Conservation (phyloP, 208 protist genomes). For the Trypanosoma platydactyli region DNA sequence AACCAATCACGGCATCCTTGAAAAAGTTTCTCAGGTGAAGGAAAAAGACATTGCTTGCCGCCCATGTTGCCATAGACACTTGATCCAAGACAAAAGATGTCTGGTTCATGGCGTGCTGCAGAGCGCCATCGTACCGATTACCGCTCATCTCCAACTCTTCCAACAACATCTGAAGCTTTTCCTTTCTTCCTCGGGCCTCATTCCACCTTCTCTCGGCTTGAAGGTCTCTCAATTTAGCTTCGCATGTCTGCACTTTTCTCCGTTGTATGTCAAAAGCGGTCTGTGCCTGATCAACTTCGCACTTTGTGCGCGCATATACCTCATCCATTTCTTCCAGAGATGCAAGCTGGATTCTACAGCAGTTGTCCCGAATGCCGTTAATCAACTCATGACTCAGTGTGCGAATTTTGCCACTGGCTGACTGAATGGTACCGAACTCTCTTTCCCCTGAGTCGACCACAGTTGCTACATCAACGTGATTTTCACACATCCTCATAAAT, state of each 20-base stretch:
- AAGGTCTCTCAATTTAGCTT: slow-evolving; percentile 21
- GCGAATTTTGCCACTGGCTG: slow-evolving; percentile 1
- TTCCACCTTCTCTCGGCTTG: slow-evolving; percentile 11
- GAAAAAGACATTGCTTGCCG: slow-evolving; percentile 70
- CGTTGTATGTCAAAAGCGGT: slow-evolving; percentile 57
- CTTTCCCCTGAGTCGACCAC: not conserved
- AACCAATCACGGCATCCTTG: slow-evolving; percentile 25
- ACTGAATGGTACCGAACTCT: slow-evolving; percentile 13
- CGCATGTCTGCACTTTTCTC: slow-evolving; percentile 44
- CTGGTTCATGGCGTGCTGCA: slow-evolving; percentile 40
- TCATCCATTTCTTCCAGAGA: slow-evolving; percentile 43
- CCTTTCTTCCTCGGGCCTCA: slow-evolving; percentile 25
- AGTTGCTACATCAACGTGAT: slow-evolving; percentile 35
- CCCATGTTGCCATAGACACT: slow-evolving; percentile 69
- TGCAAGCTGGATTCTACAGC: slow-evolving; percentile 32
- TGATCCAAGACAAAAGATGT: slow-evolving; percentile 67
- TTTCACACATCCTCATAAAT: slow-evolving; percentile 60
- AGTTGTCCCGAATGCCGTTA: slow-evolving; percentile 27
- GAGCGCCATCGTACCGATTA: slow-evolving; percentile 37
- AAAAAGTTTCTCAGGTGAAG: slow-evolving; percentile 51
- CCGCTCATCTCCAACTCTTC: slow-evolving; percentile 31
- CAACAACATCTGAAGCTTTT: slow-evolving; percentile 30
- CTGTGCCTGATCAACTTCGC: slow-evolving; percentile 33
- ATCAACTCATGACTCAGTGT: slow-evolving; percentile 5
- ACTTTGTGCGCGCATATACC: slow-evolving; percentile 29